A percentile compares a stretch with the other conserved stretches of the same genome.
phyloP scores from a whole-genome alignment of 2,329 filamentous ascomycete genomes.

The Arthrinium phaeospermum region DNA sequence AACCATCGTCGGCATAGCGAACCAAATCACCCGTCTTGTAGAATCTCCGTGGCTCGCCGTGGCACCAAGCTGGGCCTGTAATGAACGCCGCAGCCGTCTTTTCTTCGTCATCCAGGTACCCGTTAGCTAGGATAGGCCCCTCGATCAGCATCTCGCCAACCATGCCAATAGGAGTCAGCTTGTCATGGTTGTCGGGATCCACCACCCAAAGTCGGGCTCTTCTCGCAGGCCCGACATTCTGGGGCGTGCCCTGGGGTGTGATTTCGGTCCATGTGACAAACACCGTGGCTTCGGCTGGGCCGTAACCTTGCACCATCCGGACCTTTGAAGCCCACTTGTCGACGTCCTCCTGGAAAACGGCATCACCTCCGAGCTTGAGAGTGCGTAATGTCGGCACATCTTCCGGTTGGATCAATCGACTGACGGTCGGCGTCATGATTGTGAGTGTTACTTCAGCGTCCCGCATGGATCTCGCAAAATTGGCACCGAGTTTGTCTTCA shows the following conservation, averaged over 20 bases:
- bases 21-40: slow-evolving; percentile 31
- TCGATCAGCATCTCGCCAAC: slow-evolving; percentile 25
- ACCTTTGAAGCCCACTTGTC: neutral
- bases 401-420: neutral
- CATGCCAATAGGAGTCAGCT: slow-evolving; percentile 20
- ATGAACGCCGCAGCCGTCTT: slow-evolving; percentile 32
- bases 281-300: neutral
- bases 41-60: slow-evolving; percentile 12
- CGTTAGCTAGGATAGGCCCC: slow-evolving; percentile 26
- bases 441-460: slow-evolving; percentile 44
- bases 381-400: slow-evolving; percentile 30
- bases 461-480: slow-evolving; percentile 27
- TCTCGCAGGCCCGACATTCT: slow-evolving; percentile 17
- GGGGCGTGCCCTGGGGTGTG: neutral
- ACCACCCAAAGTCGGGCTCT: slow-evolving; percentile 25
- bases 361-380: slow-evolving; percentile 6
- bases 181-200: slow-evolving; percentile 15
- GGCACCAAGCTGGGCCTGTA: slow-evolving; percentile 25
- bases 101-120: slow-evolving; percentile 39
- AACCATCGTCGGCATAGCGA: slow-evolving; percentile 35
- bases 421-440: slow-evolving; percentile 7
- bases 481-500: neutral
- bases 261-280: neutral
- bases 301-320: neutral
- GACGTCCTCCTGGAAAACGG: neutral